Conservation (phyloP, 2,329 filamentous ascomycete species). For the Botrytis squamosa region DNA sequence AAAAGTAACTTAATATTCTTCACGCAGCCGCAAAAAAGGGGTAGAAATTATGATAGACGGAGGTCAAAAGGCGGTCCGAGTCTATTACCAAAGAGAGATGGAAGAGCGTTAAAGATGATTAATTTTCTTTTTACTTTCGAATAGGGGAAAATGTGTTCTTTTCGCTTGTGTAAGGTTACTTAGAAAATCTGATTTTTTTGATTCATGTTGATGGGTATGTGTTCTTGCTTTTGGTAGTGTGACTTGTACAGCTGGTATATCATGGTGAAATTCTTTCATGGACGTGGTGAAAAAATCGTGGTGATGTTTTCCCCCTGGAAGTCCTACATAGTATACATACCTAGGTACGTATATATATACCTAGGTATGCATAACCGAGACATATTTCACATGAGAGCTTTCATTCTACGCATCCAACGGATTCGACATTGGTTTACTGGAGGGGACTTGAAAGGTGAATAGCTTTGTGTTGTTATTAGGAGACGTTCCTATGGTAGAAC, state of each 20-base stretch:
- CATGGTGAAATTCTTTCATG: not conserved
- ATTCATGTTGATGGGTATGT: not conserved
- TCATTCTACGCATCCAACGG: not conserved
- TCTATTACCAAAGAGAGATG: not conserved
- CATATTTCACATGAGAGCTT: not conserved
- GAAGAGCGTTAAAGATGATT: not conserved
- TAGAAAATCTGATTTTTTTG: not conserved
- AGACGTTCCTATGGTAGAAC: not conserved
- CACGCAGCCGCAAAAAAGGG: not conserved
- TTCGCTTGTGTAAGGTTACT: slow-evolving; percentile 9
- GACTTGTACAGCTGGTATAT: not conserved
- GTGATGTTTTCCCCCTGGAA: too few relatives aligned
- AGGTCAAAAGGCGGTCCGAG: slow-evolving; percentile 9
- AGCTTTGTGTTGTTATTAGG: not conserved
- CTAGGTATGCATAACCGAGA: not conserved
- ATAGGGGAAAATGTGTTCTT: slow-evolving; percentile 4
- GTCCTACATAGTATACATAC: not conserved
- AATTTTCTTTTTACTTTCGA: slow-evolving; percentile 13
- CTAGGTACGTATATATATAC: not conserved
- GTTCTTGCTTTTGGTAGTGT: not conserved
- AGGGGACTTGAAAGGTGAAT: not conserved
- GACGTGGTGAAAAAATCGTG: not conserved
- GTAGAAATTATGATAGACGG: slow-evolving; percentile 5
- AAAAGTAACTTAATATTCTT: slow-evolving; percentile 18
- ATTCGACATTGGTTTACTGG: not conserved